Evolutionary conservation across 208 protist genomes (phyloP).

Genomic region (Crithidia brevicula): DNA sequence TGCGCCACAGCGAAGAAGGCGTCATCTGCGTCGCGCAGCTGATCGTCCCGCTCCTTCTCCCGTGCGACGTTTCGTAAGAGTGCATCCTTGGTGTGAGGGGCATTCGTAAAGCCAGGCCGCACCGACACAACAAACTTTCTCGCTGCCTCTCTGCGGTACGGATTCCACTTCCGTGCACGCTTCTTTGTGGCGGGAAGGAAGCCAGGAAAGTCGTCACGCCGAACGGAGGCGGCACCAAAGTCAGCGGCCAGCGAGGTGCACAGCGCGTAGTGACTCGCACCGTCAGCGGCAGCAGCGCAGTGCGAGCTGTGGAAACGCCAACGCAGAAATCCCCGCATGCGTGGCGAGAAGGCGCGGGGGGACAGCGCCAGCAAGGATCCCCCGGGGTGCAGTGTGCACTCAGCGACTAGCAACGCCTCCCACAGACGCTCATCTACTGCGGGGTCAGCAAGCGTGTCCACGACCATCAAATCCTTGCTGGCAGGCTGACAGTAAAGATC

Average conservation of each 20-base stretch:
- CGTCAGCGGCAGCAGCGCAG: conserved; percentile 5
- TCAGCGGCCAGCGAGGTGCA: conserved; percentile 32
- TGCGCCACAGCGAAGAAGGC: conserved; percentile 64
- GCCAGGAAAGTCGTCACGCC: conserved; percentile 44
- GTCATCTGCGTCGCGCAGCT: conserved; percentile 46
- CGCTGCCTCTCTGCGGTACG: conserved; percentile 33
- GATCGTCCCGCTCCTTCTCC: conserved; percentile 33
- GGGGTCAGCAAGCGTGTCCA: conserved; percentile 4
- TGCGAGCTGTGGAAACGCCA: conserved; percentile 29
- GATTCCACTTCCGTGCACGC: conserved; percentile 55
- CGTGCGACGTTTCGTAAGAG: conserved; percentile 28
- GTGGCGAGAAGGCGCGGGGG: conserved; percentile 13
- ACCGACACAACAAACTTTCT: conserved; percentile 41
- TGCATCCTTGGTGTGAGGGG: conserved; percentile 40
- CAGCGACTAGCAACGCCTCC: conserved; percentile 27
- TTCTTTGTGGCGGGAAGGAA: conserved; percentile 21
- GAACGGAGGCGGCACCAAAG: conserved; percentile 15
- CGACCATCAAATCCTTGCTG: conserved; percentile 34
- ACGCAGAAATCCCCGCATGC: conserved; percentile 22
- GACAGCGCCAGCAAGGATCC: conserved; percentile 19
- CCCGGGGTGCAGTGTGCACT: conserved; percentile 17
- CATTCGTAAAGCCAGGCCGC: conserved; percentile 58
- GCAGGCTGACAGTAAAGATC: conserved; percentile 21
- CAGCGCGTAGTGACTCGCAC: conserved; percentile 23
- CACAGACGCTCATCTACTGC: conserved; percentile 14